These are phyloP conservation scores for Vitis rupestris DNA, from an alignment of 164 flowering plant genomes.

Conservation along the genomic window DNA sequence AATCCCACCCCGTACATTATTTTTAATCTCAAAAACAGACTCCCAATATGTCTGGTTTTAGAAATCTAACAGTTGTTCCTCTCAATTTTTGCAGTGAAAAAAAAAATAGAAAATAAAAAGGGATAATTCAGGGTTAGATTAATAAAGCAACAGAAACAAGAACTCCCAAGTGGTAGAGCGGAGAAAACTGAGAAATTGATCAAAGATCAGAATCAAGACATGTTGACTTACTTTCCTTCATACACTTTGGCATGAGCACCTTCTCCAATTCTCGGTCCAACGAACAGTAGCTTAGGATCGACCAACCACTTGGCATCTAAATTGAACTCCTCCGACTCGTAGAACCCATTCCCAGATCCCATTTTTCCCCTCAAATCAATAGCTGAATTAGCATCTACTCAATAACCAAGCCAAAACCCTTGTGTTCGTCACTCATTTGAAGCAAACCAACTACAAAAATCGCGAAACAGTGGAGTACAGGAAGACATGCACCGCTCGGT, in stretches of 20 bases:
- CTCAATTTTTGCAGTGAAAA: too few species aligned
- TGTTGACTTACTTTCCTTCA: constrained; percentile 87
- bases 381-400: constrained; percentile 3
- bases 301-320: constrained; percentile 80
- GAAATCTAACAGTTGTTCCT: too few species aligned
- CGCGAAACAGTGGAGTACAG: neutral
- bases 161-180: too few species aligned
- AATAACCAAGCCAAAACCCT: neutral
- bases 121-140: neutral
- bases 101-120: neutral
- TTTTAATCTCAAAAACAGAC: too few species aligned
- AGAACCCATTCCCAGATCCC: constrained; percentile 60
- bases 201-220: neutral
- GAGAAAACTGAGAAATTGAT: neutral
- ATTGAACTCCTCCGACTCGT: constrained; percentile 36
- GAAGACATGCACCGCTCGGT: neutral
- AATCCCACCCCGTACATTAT: too few species aligned
- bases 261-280: constrained; percentile 93
- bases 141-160: too few species aligned
- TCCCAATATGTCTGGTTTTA: too few species aligned
- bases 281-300: constrained; percentile 86
- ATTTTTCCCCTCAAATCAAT: constrained; percentile 24
- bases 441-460: neutral
- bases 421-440: constrained; percentile 2
- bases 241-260: constrained; percentile 98